Evolutionary conservation across 352 stramenopile species (phyloP).

Genomic region (Phytophthora boehmeriae): DNA sequence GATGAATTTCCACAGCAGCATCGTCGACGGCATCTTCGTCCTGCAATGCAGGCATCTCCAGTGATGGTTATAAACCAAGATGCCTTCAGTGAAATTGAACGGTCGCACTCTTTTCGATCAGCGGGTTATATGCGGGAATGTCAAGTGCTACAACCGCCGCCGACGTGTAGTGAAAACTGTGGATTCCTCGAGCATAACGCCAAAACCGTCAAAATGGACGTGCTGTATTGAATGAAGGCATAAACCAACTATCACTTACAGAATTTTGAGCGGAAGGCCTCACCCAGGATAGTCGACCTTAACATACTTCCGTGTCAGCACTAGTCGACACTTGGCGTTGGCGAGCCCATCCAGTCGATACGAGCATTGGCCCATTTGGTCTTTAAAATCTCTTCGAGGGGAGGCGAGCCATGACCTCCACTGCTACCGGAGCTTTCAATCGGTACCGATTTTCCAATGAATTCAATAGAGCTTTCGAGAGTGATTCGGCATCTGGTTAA

Average conservation of each 20-base stretch:
- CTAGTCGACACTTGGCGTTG: slow-evolving; percentile 60
- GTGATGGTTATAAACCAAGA: background rate
- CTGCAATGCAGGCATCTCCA: background rate
- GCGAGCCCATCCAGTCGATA: slow-evolving; percentile 54
- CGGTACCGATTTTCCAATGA: slow-evolving; percentile 74
- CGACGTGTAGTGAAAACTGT: too few relatives aligned
- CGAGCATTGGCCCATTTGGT: slow-evolving; percentile 70
- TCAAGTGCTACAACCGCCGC: too few relatives aligned
- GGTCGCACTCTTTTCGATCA: too few relatives aligned
- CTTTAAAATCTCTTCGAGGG: slow-evolving; percentile 80
- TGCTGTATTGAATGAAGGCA: background rate
- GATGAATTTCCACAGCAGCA: background rate
- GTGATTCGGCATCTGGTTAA: slow-evolving; percentile 52
- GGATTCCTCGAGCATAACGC: too few relatives aligned
- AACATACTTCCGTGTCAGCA: background rate
- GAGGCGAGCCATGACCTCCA: slow-evolving; percentile 51
- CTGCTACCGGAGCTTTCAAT: slow-evolving; percentile 46
- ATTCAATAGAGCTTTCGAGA: slow-evolving; percentile 40
- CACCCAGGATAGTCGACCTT: background rate
- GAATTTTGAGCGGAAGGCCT: too few relatives aligned
- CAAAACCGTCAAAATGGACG: background rate
- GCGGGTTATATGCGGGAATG: too few relatives aligned
- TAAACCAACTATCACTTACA: background rate
- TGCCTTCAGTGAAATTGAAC: background rate
- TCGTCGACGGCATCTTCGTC: background rate